These are phyloP conservation scores for Mycena maculata DNA, from an alignment of 768 basidiomycete genomes.

Conservation along the genomic window DNA sequence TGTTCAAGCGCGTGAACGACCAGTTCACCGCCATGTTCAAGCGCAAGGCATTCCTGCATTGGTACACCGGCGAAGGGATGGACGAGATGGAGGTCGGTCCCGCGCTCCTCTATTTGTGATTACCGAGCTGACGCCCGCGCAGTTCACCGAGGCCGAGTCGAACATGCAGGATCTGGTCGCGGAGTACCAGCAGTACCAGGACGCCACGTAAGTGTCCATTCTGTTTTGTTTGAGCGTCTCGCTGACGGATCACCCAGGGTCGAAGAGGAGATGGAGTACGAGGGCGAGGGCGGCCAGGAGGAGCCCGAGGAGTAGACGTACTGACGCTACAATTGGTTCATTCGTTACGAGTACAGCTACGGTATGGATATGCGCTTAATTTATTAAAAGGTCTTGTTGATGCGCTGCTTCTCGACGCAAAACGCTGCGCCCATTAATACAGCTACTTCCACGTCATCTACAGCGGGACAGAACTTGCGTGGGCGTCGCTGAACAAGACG, in stretches of 20 bases:
- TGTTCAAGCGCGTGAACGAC: conserved; percentile 98
- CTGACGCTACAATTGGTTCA: not conserved
- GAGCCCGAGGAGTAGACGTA: conserved; percentile 58
- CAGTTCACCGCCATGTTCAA: conserved; percentile 99
- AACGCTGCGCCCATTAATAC: too few species aligned
- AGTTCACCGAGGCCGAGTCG: conserved; percentile 98
- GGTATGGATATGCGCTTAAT: conserved; percentile 16
- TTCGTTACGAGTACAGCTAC: conserved; percentile 10
- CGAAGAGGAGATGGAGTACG: conserved; percentile 90
- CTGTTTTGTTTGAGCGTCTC: not conserved
- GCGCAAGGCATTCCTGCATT: conserved; percentile 98
- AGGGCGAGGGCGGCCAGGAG: conserved; percentile 72
- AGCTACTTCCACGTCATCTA: too few species aligned
- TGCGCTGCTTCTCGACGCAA: too few species aligned
- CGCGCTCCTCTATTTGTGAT: not conserved
- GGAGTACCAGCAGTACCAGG: conserved; percentile 97
- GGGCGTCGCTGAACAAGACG: too few species aligned
- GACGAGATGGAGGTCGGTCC: conserved; percentile 88
- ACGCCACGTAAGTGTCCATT: conserved; percentile 78
- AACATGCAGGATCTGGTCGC: conserved; percentile 99
- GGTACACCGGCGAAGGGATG: conserved; percentile 99
- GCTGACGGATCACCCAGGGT: conserved; percentile 58
- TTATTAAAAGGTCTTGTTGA: not conserved
- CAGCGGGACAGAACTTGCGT: too few species aligned
- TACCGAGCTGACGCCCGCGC: conserved; percentile 6